Evolutionary conservation across 495 filamentous ascomycete species (phyloP), one percentile per base, ranked within the genome.

Genomic region (Astrothelium macrocarpum): DNA sequence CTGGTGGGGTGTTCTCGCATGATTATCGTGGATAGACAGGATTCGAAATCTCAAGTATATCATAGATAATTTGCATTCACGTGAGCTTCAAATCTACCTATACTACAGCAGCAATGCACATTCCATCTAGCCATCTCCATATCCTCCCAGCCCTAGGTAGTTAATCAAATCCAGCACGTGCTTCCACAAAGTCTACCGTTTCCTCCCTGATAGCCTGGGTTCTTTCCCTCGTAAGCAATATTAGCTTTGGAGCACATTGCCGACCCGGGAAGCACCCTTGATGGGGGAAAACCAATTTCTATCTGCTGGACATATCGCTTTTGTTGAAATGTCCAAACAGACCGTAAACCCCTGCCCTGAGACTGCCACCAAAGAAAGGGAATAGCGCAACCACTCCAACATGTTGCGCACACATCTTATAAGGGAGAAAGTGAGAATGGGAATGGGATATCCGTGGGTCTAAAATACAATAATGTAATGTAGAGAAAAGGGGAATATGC

Each of bases 401-500:
- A n/a, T n/a, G n/a, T n/a, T n/a, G n/a, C n/a, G n/a, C n/a, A n/a
- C n/a, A n/a, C n/a, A n/a, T n/a, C n/a, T n/a, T n/a, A n/a, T n/a
- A n/a, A 39, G 20, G 9, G 7, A 29, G 16, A 29, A 20, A 56
- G 25, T n/a, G 20, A 29, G 29, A 18, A 29, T 26, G 29, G 25
- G 2, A 56, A 56, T 11, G 49, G 16, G 29, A 56, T 28, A 23
- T 56, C 49, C 49, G 20, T 56, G 20, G 25, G 20, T 29, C 25
- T 26, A 56, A 29, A 56, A 29, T 56, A 28, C 49, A 56, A 29
- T 56, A 25, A 25, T 56, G 49, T 56, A 10, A 28, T 5, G 49
- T 56, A 56, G 26, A 56, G 49, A 49, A 18, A 56, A 56, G 25
- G 49, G 49, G 25, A 56, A 56, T 56, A 56, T 56, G 49, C 49